Base-by-base conservation (phyloP, 768 basidiomycete genomes). In the Erythrobasidium yunnanense region DNA sequence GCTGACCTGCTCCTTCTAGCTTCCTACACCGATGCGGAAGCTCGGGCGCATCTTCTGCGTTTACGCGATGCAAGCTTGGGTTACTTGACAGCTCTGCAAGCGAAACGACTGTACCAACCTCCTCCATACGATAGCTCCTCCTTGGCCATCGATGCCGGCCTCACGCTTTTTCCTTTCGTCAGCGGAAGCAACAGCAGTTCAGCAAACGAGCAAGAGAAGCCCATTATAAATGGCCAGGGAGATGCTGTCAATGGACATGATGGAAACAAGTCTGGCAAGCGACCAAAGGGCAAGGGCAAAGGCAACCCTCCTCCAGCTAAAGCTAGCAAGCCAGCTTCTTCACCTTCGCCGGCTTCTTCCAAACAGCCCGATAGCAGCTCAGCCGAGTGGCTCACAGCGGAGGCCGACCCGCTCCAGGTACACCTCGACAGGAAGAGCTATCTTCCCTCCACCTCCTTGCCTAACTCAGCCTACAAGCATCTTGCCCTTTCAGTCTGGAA, bases 401-500 rank as follows among this genome's bases (percentile, higher is more conserved):
- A 58, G 20, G 20, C 22, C 8, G 65, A 55, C 70, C 27, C 30
- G 47, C 57, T 71, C 47, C 53, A 62, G 23, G 23, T 27, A 46
- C 45, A 68, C 25, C 63, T 71, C 51, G 55, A 65, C 25, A 17
- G 55, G 13, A 66, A 68, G 22, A 54, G 38, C 32, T 68, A 57
- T 54, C 62, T 68, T 25, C 34, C 55, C 53, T n/a, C 49, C 34
- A 38, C 65, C 55, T 69, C 73, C 4, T 53, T 71, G 27, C 69
- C 71, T 25, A 49, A 68, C 23, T 66, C 75, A 1, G 74, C 74
- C 55, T 54, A 78, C 45, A 75, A 74, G 65, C 68, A 73, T 1
- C 70, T 78, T 35, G 71, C 73, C 50, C 66, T 80, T 46, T 78
- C 78, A 15, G 76, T 77, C 7, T 80, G 78, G 76, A 78, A 78